A percentile compares a stretch with the other conserved stretches of the same genome.
phyloP scores from a whole-genome alignment of 371 early-diverging fungal species.

The Apophysomyces trapeziformis region DNA sequence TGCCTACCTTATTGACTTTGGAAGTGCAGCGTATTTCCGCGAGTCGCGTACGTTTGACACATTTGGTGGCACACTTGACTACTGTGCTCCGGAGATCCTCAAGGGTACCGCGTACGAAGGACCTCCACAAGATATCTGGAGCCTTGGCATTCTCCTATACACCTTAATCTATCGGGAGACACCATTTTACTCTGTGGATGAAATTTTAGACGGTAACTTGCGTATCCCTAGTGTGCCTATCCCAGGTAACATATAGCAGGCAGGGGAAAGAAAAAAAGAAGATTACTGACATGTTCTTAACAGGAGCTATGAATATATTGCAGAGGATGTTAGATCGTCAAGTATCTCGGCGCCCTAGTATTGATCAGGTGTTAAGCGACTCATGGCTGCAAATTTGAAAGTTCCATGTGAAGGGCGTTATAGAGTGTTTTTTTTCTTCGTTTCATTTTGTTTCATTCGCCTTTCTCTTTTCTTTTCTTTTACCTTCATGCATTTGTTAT shows the following conservation, averaged over 20 bases:
- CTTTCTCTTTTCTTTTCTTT: too few species aligned
- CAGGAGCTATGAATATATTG: constrained; percentile 59
- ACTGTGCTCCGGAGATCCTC: constrained; percentile 77
- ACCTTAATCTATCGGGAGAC: constrained; percentile 80
- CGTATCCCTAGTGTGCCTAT: constrained; percentile 66
- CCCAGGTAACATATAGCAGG: constrained; percentile 48
- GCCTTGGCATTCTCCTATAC: constrained; percentile 80
- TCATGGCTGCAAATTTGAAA: constrained; percentile 47
- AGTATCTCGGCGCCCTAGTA: constrained; percentile 51
- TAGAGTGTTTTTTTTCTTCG: neutral
- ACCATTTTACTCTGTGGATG: constrained; percentile 82
- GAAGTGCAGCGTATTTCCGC: constrained; percentile 69
- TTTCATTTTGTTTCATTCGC: too few species aligned
- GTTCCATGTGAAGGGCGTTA: constrained; percentile 1
- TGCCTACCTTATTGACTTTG: constrained; percentile 77
- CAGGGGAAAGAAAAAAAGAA: neutral
- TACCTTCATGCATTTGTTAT: constrained; percentile 2
- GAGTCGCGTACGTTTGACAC: constrained; percentile 68
- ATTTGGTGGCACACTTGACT: constrained; percentile 77
- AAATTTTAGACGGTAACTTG: constrained; percentile 68
- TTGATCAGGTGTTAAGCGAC: constrained; percentile 58
- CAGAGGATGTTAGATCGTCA: constrained; percentile 57
- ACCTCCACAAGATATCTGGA: constrained; percentile 85
- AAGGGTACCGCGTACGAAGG: constrained; percentile 74
- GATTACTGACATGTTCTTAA: neutral